Conservation (phyloP, 345 rosid genomes). For the Alliaria petiolata region DNA sequence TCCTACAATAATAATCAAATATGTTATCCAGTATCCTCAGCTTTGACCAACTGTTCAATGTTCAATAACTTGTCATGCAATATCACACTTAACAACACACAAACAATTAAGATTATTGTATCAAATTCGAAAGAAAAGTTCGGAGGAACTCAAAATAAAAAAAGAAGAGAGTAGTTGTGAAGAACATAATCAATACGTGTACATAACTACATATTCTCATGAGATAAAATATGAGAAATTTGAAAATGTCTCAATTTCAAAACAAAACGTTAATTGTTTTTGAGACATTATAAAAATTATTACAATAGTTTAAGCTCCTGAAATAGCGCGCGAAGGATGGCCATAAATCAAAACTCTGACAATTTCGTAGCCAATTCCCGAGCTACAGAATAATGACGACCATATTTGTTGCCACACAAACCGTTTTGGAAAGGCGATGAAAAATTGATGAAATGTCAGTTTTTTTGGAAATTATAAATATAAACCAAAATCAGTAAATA, state of each 20-base stretch:
- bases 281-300: too few species aligned
- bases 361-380: too few species aligned
- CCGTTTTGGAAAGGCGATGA: too few species aligned
- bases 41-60: conserved; percentile 4
- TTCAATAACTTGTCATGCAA: neutral
- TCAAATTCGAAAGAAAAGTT: neutral
- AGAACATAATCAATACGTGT: neutral
- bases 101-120: neutral
- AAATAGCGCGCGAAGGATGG: too few species aligned
- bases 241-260: neutral
- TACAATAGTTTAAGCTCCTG: too few species aligned
- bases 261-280: too few species aligned
- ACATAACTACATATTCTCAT: neutral
- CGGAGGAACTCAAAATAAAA: neutral
- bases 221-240: neutral
- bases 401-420: too few species aligned
- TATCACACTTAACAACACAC: neutral
- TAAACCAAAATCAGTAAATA: too few species aligned
- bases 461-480: too few species aligned
- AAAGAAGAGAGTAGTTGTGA: neutral
- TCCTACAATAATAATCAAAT: neutral
- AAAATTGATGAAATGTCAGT: too few species aligned
- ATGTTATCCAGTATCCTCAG: neutral
- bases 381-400: too few species aligned
- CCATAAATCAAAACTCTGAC: too few species aligned